Evolutionary conservation across 2,329 filamentous ascomycete genomes (phyloP).

Genomic region (Fonsecaea nubica): DNA sequence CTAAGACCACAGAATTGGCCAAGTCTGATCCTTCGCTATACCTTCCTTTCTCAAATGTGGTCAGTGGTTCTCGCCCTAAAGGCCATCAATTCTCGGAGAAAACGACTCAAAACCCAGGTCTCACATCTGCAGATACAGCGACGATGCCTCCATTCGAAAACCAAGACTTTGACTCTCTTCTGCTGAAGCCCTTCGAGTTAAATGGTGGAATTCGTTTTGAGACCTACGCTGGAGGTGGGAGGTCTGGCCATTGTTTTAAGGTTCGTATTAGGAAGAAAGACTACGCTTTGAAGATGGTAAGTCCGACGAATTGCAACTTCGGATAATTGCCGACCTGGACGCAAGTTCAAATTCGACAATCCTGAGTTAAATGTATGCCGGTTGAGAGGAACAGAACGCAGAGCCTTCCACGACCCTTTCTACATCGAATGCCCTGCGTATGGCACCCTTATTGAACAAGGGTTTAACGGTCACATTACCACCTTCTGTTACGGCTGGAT

Average conservation of each 20-base stretch:
- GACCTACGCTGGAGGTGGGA: conserved; percentile 13
- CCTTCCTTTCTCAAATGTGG: too few relatives aligned
- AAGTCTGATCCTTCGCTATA: too few relatives aligned
- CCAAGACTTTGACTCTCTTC: conserved; percentile 18
- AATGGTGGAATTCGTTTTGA: conserved; percentile 8
- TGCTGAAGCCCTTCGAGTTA: conserved; percentile 5
- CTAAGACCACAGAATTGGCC: too few relatives aligned
- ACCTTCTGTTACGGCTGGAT: conserved; percentile 22
- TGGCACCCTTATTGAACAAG: conserved; percentile 19
- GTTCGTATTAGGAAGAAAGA: conserved; percentile 15
- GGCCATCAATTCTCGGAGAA: too few relatives aligned
- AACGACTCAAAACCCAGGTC: too few relatives aligned
- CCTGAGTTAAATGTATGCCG: conserved; percentile 12
- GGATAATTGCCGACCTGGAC: background rate
- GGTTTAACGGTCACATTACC: conserved; percentile 15
- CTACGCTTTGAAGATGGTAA: conserved; percentile 24
- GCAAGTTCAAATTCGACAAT: conserved; percentile 25
- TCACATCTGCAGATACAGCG: conserved; percentile 6
- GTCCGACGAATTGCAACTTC: background rate
- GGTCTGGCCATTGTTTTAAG: conserved; percentile 14
- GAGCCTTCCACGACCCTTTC: conserved; percentile 24
- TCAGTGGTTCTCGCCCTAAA: too few relatives aligned
- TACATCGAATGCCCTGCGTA: conserved; percentile 27
- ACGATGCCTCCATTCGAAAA: background rate
- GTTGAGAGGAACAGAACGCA: conserved; percentile 4